These are phyloP conservation scores for Ustilago hordei DNA, from an alignment of 1,284 basidiomycete genomes.

Conservation along the genomic window DNA sequence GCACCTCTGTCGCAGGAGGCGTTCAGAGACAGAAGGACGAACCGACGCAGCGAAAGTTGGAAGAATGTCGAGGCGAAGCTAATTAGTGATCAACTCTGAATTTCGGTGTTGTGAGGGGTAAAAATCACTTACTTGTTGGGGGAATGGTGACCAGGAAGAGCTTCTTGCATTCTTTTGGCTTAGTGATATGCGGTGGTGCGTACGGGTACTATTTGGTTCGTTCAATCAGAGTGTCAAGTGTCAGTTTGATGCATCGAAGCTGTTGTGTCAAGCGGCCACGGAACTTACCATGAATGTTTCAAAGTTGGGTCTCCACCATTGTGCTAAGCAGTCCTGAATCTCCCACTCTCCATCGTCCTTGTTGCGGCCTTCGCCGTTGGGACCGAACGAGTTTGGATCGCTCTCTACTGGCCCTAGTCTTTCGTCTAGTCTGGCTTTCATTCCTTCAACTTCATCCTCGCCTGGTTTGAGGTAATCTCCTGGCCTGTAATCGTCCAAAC, in stretches of 20 bases:
- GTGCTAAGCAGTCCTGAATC: constrained; percentile 90
- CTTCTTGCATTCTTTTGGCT: constrained; percentile 98
- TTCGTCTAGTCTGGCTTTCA: constrained; percentile 87
- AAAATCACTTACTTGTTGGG: constrained; percentile 79
- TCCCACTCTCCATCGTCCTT: constrained; percentile 86
- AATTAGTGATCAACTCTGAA: not conserved
- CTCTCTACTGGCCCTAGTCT: constrained; percentile 71
- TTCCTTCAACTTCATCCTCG: constrained; percentile 89
- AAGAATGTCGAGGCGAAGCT: not conserved
- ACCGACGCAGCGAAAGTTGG: not conserved
- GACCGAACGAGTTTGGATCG: constrained; percentile 56
- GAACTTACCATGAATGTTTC: constrained; percentile 93
- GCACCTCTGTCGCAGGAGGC: constrained; percentile 78
- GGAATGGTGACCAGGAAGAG: constrained; percentile 95
- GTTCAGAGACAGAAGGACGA: not conserved
- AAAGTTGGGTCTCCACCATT: constrained; percentile 98
- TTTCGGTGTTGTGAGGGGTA: not conserved
- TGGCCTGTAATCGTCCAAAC: constrained; percentile 74
- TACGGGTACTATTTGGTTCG: constrained; percentile 83
- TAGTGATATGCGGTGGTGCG: constrained; percentile 93
- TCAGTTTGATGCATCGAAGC: not conserved
- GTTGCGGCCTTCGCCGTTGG: constrained; percentile 74
- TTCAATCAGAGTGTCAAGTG: not conserved
- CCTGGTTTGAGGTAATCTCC: constrained; percentile 98
- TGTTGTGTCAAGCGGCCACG: not conserved